Conservation (phyloP, 257 asterid species). For the Fraxinus excelsior region DNA sequence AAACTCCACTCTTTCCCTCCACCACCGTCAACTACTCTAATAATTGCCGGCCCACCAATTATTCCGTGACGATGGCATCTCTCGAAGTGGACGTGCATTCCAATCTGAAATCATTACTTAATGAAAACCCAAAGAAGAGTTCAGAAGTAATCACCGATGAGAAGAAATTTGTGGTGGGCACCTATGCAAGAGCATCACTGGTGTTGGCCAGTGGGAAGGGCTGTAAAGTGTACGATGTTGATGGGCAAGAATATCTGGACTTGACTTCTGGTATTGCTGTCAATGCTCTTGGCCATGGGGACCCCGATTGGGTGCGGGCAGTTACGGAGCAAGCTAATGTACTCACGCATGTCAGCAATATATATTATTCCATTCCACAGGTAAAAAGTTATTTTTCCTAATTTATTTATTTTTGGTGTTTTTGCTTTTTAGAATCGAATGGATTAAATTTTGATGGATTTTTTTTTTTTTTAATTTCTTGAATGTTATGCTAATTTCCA, state of each 20-base stretch:
- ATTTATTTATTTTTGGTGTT: not conserved
- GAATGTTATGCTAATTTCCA: too few species aligned
- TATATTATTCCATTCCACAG: conserved; percentile 75
- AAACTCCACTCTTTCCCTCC: conserved; percentile 29
- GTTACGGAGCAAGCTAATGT: conserved; percentile 62
- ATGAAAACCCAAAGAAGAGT: conserved; percentile 27
- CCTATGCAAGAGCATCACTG: conserved; percentile 78
- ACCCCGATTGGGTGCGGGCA: conserved; percentile 78
- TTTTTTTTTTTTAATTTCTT: not conserved
- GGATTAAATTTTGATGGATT: conserved; percentile 18
- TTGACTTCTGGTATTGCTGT: conserved; percentile 89
- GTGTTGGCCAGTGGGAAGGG: conserved; percentile 81
- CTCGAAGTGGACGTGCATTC: conserved; percentile 52
- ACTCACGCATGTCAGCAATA: conserved; percentile 84
- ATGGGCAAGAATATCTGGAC: conserved; percentile 88
- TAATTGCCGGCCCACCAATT: conserved; percentile 25
- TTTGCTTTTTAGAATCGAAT: too few species aligned
- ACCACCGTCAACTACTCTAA: conserved; percentile 32
- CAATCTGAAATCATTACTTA: conserved; percentile 17
- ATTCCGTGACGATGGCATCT: conserved; percentile 36
- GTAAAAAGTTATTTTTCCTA: conserved; percentile 31
- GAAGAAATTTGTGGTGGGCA: conserved; percentile 67
- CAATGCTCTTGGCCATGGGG: conserved; percentile 92
- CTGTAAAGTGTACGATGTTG: conserved; percentile 76
- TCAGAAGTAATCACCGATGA: conserved; percentile 72